A percentile compares a stretch with the other conserved stretches of the same genome.
phyloP scores from a whole-genome alignment of 495 filamentous ascomycete species.

The Xylaria bambusicola region DNA sequence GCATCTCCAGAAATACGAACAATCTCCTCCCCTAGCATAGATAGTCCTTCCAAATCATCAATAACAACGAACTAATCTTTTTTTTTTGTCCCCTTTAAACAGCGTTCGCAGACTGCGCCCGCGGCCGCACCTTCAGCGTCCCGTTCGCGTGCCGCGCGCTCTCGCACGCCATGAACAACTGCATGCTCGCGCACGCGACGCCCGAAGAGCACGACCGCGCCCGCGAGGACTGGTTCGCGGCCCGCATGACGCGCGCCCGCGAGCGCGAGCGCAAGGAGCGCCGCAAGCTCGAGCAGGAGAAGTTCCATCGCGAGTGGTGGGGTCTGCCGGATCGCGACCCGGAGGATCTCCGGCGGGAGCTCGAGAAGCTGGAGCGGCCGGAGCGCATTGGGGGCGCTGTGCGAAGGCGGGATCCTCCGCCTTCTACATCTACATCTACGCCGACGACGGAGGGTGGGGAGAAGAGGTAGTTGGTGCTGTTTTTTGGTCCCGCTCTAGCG shows the following conservation, averaged over 20 bases:
- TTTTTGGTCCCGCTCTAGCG: no score
- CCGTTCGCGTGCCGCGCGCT: slow-evolving; percentile 80
- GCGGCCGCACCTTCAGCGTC: slow-evolving; percentile 78
- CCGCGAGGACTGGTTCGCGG: slow-evolving; percentile 89
- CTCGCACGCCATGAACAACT: slow-evolving; percentile 84
- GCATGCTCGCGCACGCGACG: slow-evolving; percentile 85
- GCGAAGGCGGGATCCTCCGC: slow-evolving; percentile 16
- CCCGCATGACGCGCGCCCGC: slow-evolving; percentile 63
- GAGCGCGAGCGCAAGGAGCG: slow-evolving; percentile 63
- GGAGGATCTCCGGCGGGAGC: slow-evolving; percentile 37
- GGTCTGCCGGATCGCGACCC: slow-evolving; percentile 53
- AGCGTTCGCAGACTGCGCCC: slow-evolving; percentile 92
- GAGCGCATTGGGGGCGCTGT: slow-evolving; percentile 43
- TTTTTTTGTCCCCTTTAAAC: no score
- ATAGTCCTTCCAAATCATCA: slow-evolving; percentile 3
- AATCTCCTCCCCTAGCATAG: no score
- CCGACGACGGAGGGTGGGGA: slow-evolving; percentile 12
- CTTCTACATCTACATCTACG: no score
- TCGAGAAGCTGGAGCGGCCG: slow-evolving; percentile 39
- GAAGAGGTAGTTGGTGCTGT: slow-evolving; percentile 5
- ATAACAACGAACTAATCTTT: no score
- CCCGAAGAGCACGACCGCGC: slow-evolving; percentile 83
- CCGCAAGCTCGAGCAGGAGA: slow-evolving; percentile 56
- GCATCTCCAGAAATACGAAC: no score
- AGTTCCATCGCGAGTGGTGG: slow-evolving; percentile 63